phyloP scores from a whole-genome alignment of 1,139 yeast genomes.

The Suhomyces ambrosiae region DNA sequence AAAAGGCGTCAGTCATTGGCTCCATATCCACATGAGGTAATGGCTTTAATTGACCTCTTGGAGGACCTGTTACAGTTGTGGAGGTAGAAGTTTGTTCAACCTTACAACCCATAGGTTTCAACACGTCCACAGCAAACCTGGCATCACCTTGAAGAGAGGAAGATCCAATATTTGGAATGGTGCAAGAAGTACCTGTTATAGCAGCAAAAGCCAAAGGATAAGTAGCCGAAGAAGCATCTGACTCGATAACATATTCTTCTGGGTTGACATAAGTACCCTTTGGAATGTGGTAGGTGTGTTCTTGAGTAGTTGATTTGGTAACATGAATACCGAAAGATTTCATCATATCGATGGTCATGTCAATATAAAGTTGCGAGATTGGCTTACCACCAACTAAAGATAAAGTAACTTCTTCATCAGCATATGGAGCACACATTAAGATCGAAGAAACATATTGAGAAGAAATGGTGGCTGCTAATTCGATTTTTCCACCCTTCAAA shows the following conservation, averaged over 20 bases:
- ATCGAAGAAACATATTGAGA: constrained; percentile 97
- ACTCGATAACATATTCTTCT: constrained; percentile 80
- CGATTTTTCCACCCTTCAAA: constrained; percentile 87
- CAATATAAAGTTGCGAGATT: constrained; percentile 91
- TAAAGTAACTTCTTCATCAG: constrained; percentile 82
- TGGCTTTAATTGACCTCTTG: constrained; percentile 66
- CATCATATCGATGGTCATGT: constrained; percentile 98
- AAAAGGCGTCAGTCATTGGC: constrained; percentile 98
- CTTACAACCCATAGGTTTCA: constrained; percentile 91
- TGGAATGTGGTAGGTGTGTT: constrained; percentile 88
- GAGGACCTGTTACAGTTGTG: constrained; percentile 92
- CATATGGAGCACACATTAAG: constrained; percentile 97
- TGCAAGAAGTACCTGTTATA: constrained; percentile 89
- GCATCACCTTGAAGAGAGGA: constrained; percentile 97
- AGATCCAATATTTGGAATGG: constrained; percentile 92
- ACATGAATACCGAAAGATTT: constrained; percentile 82
- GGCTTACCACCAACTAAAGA: constrained; percentile 95
- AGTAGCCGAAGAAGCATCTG: constrained; percentile 99
- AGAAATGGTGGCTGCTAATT: constrained; percentile 92
- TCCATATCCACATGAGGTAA: constrained; percentile 89
- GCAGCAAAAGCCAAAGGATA: constrained; percentile 98
- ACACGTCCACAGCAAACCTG: constrained; percentile 89
- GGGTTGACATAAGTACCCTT: constrained; percentile 82
- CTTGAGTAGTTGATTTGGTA: constrained; percentile 67
- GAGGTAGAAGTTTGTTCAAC: constrained; percentile 81